Conservation (phyloP, 345 rosid species). For the Eucalyptus marginata region DNA sequence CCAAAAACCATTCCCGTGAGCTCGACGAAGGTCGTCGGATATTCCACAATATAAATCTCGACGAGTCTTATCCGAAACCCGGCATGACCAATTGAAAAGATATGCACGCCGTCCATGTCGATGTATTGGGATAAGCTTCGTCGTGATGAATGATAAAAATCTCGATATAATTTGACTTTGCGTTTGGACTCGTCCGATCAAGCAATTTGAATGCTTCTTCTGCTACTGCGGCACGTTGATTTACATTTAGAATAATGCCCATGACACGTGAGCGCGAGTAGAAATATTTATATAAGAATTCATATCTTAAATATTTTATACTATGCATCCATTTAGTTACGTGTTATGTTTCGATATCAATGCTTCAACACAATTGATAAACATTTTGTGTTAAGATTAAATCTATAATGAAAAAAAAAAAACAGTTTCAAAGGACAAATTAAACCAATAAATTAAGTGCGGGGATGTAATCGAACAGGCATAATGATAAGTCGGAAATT, state of each 20-base stretch:
- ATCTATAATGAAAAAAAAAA: not conserved
- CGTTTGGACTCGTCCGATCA: not conserved
- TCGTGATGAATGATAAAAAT: not conserved
- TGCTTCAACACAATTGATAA: too few species aligned
- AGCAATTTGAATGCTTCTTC: not conserved
- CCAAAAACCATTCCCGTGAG: not conserved
- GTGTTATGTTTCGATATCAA: too few species aligned
- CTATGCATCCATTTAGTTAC: too few species aligned
- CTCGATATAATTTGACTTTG: not conserved
- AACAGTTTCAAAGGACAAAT: too few species aligned
- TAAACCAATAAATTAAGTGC: not conserved
- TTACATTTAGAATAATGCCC: too few species aligned
- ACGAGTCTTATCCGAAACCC: not conserved
- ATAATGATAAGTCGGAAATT: not conserved
- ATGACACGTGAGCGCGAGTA: not conserved
- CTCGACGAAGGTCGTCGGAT: not conserved
- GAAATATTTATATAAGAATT: not conserved
- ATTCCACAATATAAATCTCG: not conserved
- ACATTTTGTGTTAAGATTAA: not conserved
- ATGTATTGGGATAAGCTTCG: accelerated
- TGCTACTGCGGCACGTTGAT: too few species aligned
- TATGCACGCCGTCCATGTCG: accelerated
- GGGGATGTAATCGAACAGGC: not conserved
- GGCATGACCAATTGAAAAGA: not conserved
- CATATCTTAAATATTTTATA: too few species aligned